Base-by-base conservation (phyloP, 768 basidiomycete species). In the Pleurotus salmoneostramineus region DNA sequence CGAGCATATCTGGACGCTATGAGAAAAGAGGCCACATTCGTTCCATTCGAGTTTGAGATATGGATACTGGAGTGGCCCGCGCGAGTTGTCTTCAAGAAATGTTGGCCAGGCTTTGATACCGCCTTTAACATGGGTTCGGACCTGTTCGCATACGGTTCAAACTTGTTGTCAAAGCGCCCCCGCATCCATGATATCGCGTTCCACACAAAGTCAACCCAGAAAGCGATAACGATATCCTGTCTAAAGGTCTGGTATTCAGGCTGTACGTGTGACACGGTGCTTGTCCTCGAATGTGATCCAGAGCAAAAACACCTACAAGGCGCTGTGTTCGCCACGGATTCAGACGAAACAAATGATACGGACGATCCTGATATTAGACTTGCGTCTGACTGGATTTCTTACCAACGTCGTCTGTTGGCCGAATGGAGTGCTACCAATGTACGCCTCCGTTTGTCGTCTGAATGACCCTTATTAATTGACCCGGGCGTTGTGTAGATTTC, bases 61-160 rank as follows among this genome's bases (percentile, higher is more conserved):
- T 58, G 47, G 36, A 44, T 58, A 21, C 42, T 58, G 2, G 57
- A 58, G 40, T 58, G 50, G 57, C 49, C 57, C 2, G 57, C 49
- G 36, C 49, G 50, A 17, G 57, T 50, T 17, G 12, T 58, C 21
- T 15, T 58, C 42, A 50, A 42, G 11, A 34, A 48, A 37, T 50
- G 32, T 14, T 58, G 57, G 57, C 57, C 49, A 10, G 50, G 50
- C 3, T 10, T 58, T 12, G 50, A 44, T 21, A 5, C 6, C 35
- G 37, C 17, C 12, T 58, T 58, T 27, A 37, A 10, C 15, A 27
- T 27, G 21, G 21, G 21, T 27, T 27, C 21, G 21, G 3, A 27
- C 21, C 21, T 27, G 21, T 10, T 32, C 10, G 15, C 6, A 31
- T 32, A 49, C 15, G 48, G 48, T 10, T 6, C 48, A 5, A 49